These are phyloP conservation scores for Fusarium xylarioides DNA, from an alignment of 2,329 filamentous ascomycete genomes.

Conservation along the genomic window DNA sequence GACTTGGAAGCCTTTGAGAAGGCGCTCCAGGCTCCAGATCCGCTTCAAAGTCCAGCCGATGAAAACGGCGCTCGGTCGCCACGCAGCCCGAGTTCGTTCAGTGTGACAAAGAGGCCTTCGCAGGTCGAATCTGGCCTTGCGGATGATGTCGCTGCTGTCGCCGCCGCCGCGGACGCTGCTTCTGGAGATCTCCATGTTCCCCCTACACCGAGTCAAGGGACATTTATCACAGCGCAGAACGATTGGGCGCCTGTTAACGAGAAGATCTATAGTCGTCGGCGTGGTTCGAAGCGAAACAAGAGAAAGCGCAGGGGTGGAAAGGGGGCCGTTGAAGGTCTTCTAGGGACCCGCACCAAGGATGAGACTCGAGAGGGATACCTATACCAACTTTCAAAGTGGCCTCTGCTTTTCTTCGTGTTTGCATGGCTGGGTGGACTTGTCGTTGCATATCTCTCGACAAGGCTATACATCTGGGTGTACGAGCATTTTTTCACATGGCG, in stretches of 20 bases:
- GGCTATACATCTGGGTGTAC: constrained; percentile 91
- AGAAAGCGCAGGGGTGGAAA: constrained; percentile 46
- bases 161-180: constrained; percentile 51
- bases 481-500: constrained; percentile 93
- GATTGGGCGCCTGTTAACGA: constrained; percentile 94
- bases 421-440: constrained; percentile 82
- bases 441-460: constrained; percentile 77
- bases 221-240: constrained; percentile 88
- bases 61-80: constrained; percentile 55
- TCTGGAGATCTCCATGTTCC: constrained; percentile 47
- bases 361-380: constrained; percentile 95
- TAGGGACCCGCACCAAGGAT: constrained; percentile 75
- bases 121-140: constrained; percentile 43
- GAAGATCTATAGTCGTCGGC: constrained; percentile 60
- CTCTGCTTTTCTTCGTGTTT: constrained; percentile 80
- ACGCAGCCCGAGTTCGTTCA: constrained; percentile 52
- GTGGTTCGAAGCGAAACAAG: constrained; percentile 49
- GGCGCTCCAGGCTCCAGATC: constrained; percentile 84
- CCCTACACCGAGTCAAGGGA: constrained; percentile 45
- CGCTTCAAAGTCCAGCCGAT: constrained; percentile 70
- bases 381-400: constrained; percentile 91
- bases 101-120: constrained; percentile 55
- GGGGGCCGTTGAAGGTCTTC: constrained; percentile 51
- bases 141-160: constrained; percentile 49
- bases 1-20: constrained; percentile 82